Base-by-base conservation (phyloP, 1,139 yeast species). In the Nematodospora anomalae region DNA sequence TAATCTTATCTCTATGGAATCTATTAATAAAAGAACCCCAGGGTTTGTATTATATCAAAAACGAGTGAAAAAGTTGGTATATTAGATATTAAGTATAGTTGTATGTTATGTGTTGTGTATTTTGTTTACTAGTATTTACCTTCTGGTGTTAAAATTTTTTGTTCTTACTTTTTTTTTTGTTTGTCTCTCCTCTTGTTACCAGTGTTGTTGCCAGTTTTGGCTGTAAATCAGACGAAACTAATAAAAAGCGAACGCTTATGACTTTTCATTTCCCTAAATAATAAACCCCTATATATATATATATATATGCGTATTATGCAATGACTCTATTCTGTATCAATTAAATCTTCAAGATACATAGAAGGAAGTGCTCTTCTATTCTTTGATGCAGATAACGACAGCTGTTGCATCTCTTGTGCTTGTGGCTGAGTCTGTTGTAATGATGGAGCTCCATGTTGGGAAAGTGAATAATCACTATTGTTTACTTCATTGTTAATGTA, bases 281-380 rank as follows among this genome's bases (percentile, higher is more conserved):
- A 6, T 18, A 8, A 6, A 6, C 6, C 6, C 6, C 21, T 18
- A 18, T 8, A 6, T 18, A 18, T 18, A 18, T 18, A 18, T 18
- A 8, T 18, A 15, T 31, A 8, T 24, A 11, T 16, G 5, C 18
- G 26, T 16, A 10, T 4, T 32, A 3, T 10, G 10, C 16, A 16
- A 6, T n/a, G n/a, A n/a, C n/a, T 8, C 26, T 37, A 42, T 30
- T 52, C 55, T 32, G 55, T 55, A 42, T 73, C 79, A 43, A 78
- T 69, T 64, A 78, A 68, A 45, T 74, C 75, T 34, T 79, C 83
- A 51, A 79, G 66, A 49, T 72, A 76, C 71, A 73, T 71, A 44
- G 80, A 73, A 24, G 84, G 83, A 33, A 74, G 66, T 6, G 76
- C 58, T 45, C 57, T 64, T 46, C 72, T 61, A 28, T 45, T 50